A percentile compares a stretch with the other conserved stretches of the same genome.
These are phyloP conservation scores for Coniochaeta sp. DNA, from an alignment of 2,329 filamentous ascomycete genomes.

Conservation along the genomic window DNA sequence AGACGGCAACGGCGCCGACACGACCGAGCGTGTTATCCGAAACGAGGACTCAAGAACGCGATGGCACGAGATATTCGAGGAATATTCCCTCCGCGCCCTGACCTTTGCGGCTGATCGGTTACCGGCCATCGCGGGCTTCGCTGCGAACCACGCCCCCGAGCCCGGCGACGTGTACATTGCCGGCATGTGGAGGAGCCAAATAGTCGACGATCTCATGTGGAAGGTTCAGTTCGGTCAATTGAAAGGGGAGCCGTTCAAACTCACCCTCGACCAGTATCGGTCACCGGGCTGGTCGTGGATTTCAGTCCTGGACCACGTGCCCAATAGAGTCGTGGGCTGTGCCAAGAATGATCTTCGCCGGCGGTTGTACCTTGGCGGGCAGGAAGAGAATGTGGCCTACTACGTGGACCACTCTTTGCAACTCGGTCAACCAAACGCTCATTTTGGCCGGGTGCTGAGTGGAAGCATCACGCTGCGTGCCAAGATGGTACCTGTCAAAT, in stretches of 20 bases:
- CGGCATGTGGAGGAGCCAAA: conserved; percentile 4
- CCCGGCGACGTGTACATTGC: conserved; percentile 1
- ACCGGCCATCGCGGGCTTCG: conserved; percentile 3
- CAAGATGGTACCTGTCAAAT: not conserved
- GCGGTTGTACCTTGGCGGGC: not conserved
- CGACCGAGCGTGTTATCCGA: not conserved
- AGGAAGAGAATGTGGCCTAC: not conserved
- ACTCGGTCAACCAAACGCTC: not conserved
- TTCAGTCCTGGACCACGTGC: conserved; percentile 3
- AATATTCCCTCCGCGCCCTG: conserved; percentile 1
- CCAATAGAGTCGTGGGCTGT: not conserved
- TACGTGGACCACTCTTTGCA: not conserved
- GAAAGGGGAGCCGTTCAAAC: not conserved
- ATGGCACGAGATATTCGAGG: conserved; percentile 5
- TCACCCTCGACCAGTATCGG: not conserved
- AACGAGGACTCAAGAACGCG: not conserved
- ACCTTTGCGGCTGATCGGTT: not conserved
- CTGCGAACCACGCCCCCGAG: not conserved
- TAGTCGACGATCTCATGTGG: conserved; percentile 5
- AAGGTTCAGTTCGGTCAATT: not conserved
- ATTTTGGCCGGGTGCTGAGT: conserved; percentile 1
- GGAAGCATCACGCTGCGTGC: conserved; percentile 2
- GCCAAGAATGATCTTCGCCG: not conserved
- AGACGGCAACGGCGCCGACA: not conserved
- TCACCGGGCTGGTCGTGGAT: conserved; percentile 5